A percentile compares a stretch with the other conserved stretches of the same genome.
Conservation (phyloP, 495 filamentous ascomycete species). For the Penicillium alfredii region DNA sequence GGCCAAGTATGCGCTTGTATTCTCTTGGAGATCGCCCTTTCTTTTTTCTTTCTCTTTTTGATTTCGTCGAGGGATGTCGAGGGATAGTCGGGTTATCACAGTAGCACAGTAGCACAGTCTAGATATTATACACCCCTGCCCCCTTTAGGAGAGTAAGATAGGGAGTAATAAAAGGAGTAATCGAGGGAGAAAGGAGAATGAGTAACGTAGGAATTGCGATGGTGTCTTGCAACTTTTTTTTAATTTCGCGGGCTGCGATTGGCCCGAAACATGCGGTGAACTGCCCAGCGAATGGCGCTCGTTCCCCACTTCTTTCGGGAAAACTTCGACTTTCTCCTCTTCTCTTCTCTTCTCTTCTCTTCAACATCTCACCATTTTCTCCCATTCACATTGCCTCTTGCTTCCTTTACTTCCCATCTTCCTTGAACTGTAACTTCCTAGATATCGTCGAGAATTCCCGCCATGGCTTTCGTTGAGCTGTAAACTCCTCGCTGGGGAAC, state of each 20-base stretch:
- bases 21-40: too few relatives aligned
- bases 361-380: constrained; percentile 24
- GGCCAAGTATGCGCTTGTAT: constrained; percentile 3
- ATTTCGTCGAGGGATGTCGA: too few relatives aligned
- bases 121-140: too few relatives aligned
- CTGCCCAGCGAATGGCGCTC: constrained; percentile 25
- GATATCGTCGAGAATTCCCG: constrained; percentile 82
- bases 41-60: not conserved
- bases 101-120: too few relatives aligned
- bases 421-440: constrained; percentile 24
- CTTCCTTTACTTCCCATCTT: too few relatives aligned
- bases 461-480: constrained; percentile 89
- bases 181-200: too few relatives aligned
- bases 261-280: constrained; percentile 38
- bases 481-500: constrained; percentile 79
- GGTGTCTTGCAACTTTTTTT: too few relatives aligned
- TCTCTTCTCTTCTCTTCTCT: constrained; percentile 24
- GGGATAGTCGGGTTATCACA: too few relatives aligned
- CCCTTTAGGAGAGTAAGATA: too few relatives aligned
- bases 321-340: constrained; percentile 29
- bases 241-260: not conserved
- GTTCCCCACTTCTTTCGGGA: constrained; percentile 20
- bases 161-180: too few relatives aligned
- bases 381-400: constrained; percentile 18
- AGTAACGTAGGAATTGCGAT: too few relatives aligned